phyloP scores from a whole-genome alignment of 352 stramenopile genomes.

The Phytopythium sindhum region DNA sequence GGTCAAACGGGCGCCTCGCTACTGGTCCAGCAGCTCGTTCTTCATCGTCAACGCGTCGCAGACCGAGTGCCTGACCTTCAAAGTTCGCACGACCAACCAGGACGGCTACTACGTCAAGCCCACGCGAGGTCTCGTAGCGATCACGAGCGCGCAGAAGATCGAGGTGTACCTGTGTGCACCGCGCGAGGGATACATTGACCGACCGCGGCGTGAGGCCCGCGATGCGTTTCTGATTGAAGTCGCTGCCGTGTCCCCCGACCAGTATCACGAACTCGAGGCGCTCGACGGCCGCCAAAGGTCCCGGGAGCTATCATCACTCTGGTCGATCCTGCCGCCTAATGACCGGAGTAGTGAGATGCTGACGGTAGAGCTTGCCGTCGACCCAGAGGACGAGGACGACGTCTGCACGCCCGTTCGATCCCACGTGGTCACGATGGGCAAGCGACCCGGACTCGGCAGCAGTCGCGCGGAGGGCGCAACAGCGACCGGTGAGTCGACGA shows the following conservation, averaged over 20 bases:
- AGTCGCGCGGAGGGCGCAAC: background rate
- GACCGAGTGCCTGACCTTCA: slow-evolving; percentile 55
- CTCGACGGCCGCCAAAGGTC: slow-evolving; percentile 32
- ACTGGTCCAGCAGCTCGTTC: slow-evolving; percentile 38
- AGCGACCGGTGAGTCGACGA: slow-evolving; percentile 5
- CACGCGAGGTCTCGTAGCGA: slow-evolving; percentile 52
- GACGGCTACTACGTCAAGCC: slow-evolving; percentile 73
- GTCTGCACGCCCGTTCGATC: background rate
- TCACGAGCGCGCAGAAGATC: slow-evolving; percentile 56
- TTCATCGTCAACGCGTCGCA: slow-evolving; percentile 63
- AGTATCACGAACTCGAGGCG: slow-evolving; percentile 36
- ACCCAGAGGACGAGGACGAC: slow-evolving; percentile 3
- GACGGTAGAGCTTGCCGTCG: slow-evolving; percentile 28
- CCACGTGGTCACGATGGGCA: background rate
- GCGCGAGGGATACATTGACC: slow-evolving; percentile 31
- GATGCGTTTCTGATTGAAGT: slow-evolving; percentile 74
- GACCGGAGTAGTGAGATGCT: slow-evolving; percentile 36
- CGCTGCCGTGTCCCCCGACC: slow-evolving; percentile 35
- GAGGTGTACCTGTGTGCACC: slow-evolving; percentile 52
- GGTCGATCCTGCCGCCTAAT: slow-evolving; percentile 25
- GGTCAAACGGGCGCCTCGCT: slow-evolving; percentile 26
- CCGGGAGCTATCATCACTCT: slow-evolving; percentile 40
- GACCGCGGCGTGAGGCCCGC: slow-evolving; percentile 45
- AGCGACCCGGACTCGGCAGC: background rate
- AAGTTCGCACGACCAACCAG: slow-evolving; percentile 80